These are phyloP conservation scores for Kappamyces sp. DNA, from an alignment of 192 early-diverging fungal species.

Conservation along the genomic window DNA sequence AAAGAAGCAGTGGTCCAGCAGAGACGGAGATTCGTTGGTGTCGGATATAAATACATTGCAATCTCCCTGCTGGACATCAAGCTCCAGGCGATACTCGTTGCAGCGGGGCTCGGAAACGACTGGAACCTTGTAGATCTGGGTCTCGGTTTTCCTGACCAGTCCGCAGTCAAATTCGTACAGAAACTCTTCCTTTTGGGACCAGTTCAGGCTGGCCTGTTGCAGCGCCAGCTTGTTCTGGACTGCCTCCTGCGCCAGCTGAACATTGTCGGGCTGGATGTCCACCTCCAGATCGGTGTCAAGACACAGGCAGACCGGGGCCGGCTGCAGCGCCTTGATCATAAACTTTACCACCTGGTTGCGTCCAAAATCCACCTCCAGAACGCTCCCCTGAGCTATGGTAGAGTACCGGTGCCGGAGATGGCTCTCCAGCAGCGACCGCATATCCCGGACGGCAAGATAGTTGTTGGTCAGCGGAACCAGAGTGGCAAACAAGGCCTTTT, in stretches of 20 bases:
- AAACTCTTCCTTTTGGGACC: not conserved
- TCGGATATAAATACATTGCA: slow-evolving; percentile 33
- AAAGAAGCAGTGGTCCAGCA: slow-evolving; percentile 27
- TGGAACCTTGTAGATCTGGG: slow-evolving; percentile 11
- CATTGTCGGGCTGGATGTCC: slow-evolving; percentile 55
- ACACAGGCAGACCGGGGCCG: slow-evolving; percentile 56
- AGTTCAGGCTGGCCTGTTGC: not conserved
- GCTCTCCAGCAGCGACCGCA: slow-evolving; percentile 38
- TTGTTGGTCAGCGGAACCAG: slow-evolving; percentile 50
- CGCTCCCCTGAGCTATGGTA: slow-evolving; percentile 63
- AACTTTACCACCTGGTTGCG: slow-evolving; percentile 46
- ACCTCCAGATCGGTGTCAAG: slow-evolving; percentile 78
- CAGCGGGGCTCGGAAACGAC: not conserved
- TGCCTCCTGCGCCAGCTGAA: slow-evolving; percentile 16
- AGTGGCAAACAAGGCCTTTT: slow-evolving; percentile 60
- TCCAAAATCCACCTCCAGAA: slow-evolving; percentile 37
- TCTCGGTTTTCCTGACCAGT: slow-evolving; percentile 16
- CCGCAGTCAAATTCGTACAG: not conserved
- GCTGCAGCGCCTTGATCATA: slow-evolving; percentile 62
- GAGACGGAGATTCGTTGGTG: slow-evolving; percentile 20
- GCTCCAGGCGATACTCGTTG: not conserved
- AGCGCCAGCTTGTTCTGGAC: slow-evolving; percentile 14
- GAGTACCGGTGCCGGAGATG: slow-evolving; percentile 61
- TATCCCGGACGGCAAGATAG: slow-evolving; percentile 50
- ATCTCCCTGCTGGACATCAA: slow-evolving; percentile 15